A percentile compares a stretch with the other conserved stretches of the same genome.
These are phyloP conservation scores for Rhizopus microsporus DNA, from an alignment of 371 early-diverging fungal species.

Conservation along the genomic window DNA sequence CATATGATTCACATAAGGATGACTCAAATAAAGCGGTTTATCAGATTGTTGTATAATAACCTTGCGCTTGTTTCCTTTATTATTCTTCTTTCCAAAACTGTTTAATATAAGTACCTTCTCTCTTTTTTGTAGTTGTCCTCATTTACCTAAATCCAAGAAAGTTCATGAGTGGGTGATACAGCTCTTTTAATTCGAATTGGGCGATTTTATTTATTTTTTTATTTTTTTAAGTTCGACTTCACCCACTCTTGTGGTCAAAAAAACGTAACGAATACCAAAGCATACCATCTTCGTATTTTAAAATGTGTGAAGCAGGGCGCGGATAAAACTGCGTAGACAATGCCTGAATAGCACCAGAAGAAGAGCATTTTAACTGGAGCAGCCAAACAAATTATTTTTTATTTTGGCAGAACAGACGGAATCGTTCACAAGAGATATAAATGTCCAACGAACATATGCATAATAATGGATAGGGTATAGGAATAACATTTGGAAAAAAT, in stretches of 20 bases:
- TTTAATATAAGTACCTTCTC: background rate
- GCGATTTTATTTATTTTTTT: background rate
- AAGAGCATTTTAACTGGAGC: too few species aligned
- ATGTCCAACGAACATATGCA: too few species aligned
- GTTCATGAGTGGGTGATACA: background rate
- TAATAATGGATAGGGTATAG: too few species aligned
- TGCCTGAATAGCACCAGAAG: too few species aligned
- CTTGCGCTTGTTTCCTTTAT: conserved; percentile 11
- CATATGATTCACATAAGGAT: conserved; percentile 76
- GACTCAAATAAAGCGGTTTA: conserved; percentile 75
- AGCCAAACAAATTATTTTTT: too few species aligned
- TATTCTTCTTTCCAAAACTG: conserved; percentile 26
- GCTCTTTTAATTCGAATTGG: background rate
- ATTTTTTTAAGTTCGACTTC: background rate
- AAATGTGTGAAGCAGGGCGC: too few species aligned
- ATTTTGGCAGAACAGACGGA: too few species aligned
- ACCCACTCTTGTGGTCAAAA: background rate
- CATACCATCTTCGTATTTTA: too few species aligned
- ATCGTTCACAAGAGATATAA: too few species aligned
- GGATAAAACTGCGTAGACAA: too few species aligned
- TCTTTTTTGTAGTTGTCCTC: background rate
- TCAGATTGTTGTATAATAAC: conserved; percentile 6
- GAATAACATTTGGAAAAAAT: too few species aligned
- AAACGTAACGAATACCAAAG: too few species aligned
- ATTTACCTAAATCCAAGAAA: conserved; percentile 7